These are phyloP conservation scores for Polygonum aviculare DNA, from an alignment of 148 eudicot species.

Conservation along the genomic window DNA sequence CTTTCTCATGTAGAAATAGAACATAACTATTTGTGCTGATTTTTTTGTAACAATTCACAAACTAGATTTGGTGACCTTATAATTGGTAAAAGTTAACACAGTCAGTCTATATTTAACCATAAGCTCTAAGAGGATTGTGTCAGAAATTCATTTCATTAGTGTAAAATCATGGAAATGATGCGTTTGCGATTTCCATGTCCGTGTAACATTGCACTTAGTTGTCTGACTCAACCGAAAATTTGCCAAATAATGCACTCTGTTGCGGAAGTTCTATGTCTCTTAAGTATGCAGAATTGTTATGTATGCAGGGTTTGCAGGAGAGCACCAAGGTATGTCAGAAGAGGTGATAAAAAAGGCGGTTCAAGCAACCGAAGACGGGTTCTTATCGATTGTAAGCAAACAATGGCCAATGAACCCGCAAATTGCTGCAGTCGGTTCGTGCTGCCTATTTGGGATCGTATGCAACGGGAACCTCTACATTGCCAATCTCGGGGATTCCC, in stretches of 20 bases:
- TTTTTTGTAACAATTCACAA: not conserved
- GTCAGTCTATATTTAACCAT: too few relatives aligned
- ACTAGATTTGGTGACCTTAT: not conserved
- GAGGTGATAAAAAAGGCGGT: conserved; percentile 60
- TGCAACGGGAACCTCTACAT: conserved; percentile 54
- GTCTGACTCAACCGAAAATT: too few relatives aligned
- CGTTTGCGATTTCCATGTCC: too few relatives aligned
- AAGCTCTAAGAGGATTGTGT: too few relatives aligned
- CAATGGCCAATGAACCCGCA: conserved; percentile 56
- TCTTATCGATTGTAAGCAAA: conserved; percentile 46
- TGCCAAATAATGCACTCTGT: not conserved
- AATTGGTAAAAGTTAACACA: too few relatives aligned
- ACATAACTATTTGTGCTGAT: not conserved
- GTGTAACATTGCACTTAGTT: too few relatives aligned
- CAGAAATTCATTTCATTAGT: too few relatives aligned
- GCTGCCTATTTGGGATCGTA: conserved; percentile 67
- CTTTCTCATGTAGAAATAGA: too few relatives aligned
- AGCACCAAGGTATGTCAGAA: conserved; percentile 48
- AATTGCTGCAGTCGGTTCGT: conserved; percentile 76
- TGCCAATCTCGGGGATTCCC: conserved; percentile 84
- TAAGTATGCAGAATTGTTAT: not conserved
- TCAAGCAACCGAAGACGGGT: conserved; percentile 67
- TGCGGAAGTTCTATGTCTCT: not conserved
- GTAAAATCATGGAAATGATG: too few relatives aligned
- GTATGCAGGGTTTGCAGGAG: conserved; percentile 58